Percentiles rank a stretch among this genome's conserved stretches.
Conservation (phyloP, 768 basidiomycete species). For the Suillus luteus region DNA sequence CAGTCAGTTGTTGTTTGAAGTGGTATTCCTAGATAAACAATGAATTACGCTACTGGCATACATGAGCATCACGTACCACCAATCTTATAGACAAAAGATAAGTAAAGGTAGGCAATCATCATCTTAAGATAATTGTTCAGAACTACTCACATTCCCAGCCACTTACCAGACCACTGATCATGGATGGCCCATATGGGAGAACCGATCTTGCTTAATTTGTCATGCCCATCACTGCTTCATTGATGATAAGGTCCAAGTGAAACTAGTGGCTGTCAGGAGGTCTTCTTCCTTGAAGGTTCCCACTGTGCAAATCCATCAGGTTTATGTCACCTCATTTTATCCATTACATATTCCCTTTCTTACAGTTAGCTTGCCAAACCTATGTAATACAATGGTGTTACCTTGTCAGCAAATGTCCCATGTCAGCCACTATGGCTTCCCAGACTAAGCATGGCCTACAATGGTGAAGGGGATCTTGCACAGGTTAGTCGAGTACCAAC, state of each 20-base stretch:
- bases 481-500: conserved; percentile 26
- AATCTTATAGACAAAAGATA: conserved; percentile 9
- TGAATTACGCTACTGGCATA: not conserved
- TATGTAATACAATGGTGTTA: conserved; percentile 3
- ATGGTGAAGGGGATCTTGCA: conserved; percentile 21
- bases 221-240: conserved; percentile 39
- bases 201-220: conserved; percentile 34
- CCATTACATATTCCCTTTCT: conserved; percentile 17
- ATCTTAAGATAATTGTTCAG: conserved; percentile 22
- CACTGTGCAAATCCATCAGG: conserved; percentile 25
- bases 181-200: conserved; percentile 35
- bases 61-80: not conserved
- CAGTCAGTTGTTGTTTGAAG: conserved; percentile 36
- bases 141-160: not conserved
- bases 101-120: conserved; percentile 31
- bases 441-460: conserved; percentile 24
- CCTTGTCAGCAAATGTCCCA: conserved; percentile 19
- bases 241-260: conserved; percentile 32
- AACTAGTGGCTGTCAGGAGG: conserved; percentile 17
- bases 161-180: conserved; percentile 17
- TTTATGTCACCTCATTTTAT: conserved; percentile 26
- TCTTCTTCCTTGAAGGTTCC: conserved; percentile 32
- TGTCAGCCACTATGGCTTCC: conserved; percentile 21
- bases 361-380: not conserved
- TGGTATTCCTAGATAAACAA: conserved; percentile 29